Evolutionary conservation across 1,284 basidiomycete genomes (phyloP).

Genomic region (Pseudozyma pruni): DNA sequence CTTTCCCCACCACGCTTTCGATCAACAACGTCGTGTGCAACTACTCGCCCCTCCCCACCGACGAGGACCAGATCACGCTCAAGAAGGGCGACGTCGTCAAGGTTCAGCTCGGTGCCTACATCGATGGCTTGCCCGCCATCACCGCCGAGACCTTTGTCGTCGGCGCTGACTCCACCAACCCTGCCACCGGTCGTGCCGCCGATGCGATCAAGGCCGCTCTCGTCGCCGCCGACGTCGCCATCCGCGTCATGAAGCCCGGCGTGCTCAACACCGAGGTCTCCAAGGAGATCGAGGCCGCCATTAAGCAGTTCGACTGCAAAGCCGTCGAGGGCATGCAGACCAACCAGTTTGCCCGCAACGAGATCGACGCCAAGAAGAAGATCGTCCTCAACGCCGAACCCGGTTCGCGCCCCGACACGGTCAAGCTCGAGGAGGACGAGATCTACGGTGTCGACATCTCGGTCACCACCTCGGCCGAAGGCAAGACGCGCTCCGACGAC

Average conservation of each 20-base stretch:
- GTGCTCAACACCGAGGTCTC: conserved; percentile 96
- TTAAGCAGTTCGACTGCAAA: conserved; percentile 67
- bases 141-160: conserved; percentile 78
- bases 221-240: conserved; percentile 87
- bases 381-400: conserved; percentile 60
- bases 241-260: conserved; percentile 72
- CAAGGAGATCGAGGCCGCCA: conserved; percentile 80
- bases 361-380: conserved; percentile 72
- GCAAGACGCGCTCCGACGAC: conserved; percentile 80
- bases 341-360: conserved; percentile 95
- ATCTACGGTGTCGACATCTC: conserved; percentile 96
- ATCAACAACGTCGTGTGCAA: conserved; percentile 79
- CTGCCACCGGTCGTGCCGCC: conserved; percentile 84
- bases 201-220: conserved; percentile 94
- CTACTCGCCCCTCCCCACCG: conserved; percentile 73
- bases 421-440: conserved; percentile 79
- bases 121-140: conserved; percentile 88
- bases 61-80: conserved; percentile 74
- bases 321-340: conserved; percentile 76
- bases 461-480: conserved; percentile 70
- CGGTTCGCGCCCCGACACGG: conserved; percentile 55
- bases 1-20: conserved; percentile 92
- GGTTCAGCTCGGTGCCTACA: conserved; percentile 93
- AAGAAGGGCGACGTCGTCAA: conserved; percentile 94
- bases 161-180: conserved; percentile 78